Conservation (phyloP, 352 stramenopile species). For the Detonula confervacea region DNA sequence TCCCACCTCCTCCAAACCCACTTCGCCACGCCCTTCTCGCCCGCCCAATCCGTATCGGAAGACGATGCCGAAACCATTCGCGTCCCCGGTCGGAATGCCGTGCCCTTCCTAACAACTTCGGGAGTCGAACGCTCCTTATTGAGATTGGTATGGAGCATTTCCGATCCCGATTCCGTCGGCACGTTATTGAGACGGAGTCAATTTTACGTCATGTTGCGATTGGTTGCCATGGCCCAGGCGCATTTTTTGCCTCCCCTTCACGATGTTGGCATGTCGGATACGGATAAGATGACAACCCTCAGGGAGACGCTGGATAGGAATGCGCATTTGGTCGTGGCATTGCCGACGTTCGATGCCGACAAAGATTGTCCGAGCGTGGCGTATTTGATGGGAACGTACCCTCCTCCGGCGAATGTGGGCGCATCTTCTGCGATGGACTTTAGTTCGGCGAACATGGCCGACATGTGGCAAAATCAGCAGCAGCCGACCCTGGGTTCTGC, state of each 20-base stretch:
- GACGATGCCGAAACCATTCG: constrained; percentile 32
- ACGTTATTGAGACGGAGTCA: constrained; percentile 50
- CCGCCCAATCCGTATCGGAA: not conserved
- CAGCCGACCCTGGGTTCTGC: too few species aligned
- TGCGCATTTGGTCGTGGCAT: constrained; percentile 23
- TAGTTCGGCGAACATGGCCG: not conserved
- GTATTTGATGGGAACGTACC: constrained; percentile 43
- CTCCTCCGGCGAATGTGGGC: not conserved
- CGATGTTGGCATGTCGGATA: not conserved
- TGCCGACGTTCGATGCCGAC: constrained; percentile 36
- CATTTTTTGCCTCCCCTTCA: constrained; percentile 35
- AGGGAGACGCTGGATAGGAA: constrained; percentile 22
- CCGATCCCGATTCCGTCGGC: constrained; percentile 63
- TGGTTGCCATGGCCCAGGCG: constrained; percentile 65
- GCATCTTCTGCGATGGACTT: not conserved
- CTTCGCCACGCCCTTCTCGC: constrained; percentile 27
- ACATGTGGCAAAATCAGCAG: too few species aligned
- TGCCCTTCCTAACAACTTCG: constrained; percentile 65
- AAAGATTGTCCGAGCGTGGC: constrained; percentile 19
- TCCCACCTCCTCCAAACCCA: constrained; percentile 48
- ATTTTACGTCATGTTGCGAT: constrained; percentile 62
- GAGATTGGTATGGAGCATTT: constrained; percentile 56
- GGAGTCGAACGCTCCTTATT: constrained; percentile 58
- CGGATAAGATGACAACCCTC: not conserved
- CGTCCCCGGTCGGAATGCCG: constrained; percentile 56